Evolutionary conservation across 371 early-diverging fungal genomes (phyloP).

Genomic region (Lichtheimia ornata): DNA sequence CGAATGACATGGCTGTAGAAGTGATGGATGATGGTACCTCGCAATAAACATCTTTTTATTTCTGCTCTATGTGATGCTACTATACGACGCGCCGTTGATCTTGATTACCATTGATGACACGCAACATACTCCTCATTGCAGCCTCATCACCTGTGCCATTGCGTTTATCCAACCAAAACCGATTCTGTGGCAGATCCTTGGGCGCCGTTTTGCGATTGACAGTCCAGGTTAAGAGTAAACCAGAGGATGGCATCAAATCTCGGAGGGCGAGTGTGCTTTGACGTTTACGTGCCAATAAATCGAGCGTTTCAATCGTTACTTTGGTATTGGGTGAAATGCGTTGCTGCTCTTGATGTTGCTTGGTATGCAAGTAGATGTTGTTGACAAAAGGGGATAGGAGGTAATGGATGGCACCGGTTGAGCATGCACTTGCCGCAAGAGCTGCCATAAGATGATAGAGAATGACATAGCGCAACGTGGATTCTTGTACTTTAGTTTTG

Average conservation of each 20-base stretch:
- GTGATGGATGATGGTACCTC: too few relatives aligned
- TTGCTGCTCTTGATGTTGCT: not conserved
- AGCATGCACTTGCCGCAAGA: conserved; percentile 42
- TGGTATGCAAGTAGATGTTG: conserved; percentile 30
- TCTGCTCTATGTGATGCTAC: conserved; percentile 1
- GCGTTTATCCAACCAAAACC: conserved; percentile 49
- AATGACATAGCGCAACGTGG: conserved; percentile 30
- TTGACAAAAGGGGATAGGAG: conserved; percentile 47
- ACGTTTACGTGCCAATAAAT: conserved; percentile 33
- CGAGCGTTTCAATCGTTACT: conserved; percentile 44
- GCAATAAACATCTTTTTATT: conserved; percentile 16
- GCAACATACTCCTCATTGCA: conserved; percentile 37
- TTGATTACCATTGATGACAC: conserved; percentile 35
- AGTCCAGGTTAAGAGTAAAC: conserved; percentile 39
- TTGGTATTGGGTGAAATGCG: conserved; percentile 39
- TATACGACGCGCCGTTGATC: conserved; percentile 20
- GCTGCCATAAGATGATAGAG: conserved; percentile 33
- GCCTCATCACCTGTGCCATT: conserved; percentile 37
- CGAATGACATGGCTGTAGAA: too few relatives aligned
- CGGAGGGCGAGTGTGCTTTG: conserved; percentile 33
- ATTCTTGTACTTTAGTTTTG: conserved; percentile 21
- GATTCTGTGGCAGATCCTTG: conserved; percentile 27
- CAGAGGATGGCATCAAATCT: conserved; percentile 29
- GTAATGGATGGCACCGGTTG: conserved; percentile 48
- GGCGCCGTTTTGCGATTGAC: conserved; percentile 23